Base-by-base conservation (phyloP, 1,139 yeast species). In the Arxiozyma slooffiae region DNA sequence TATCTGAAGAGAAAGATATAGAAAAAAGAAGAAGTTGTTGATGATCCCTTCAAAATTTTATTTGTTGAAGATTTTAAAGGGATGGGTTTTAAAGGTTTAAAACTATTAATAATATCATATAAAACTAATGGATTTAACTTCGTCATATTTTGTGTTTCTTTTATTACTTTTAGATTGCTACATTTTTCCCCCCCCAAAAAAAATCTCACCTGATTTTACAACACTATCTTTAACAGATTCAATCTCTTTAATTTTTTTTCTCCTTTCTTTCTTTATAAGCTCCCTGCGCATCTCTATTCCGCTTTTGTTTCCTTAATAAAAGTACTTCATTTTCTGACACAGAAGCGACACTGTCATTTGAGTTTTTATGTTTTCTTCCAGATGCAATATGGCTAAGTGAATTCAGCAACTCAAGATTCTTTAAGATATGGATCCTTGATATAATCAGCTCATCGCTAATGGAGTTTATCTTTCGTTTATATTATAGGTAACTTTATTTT, bases 201-300 rank as follows among this genome's bases (percentile, higher is more conserved):
- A 70, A 57, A 94, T 72, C 66, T 85, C 89, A 55, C 95, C 71
- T 68, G 71, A 8, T 68, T 75, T 59, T 81, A 85, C 39, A 81
- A 67, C 68, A 58, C n/a, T 94, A 71, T 67, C 87, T 88, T 55
- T 95, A 69, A 69, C 73, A 9, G 68, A 75, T 60, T 81, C 85
- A 45, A 81, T 68, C 57, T 78, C 84, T 24, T 73, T 69, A 5
- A 81, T 79, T 45, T 66, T 61, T 20, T 66, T n/a, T 66, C 5
- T 71, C 69, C 41, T 67, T 61, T 48, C 73, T 61, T 48, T 68
- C 71, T 47, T 72, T 57, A 44, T 89, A 90, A 0, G 97, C 97
- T 51, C 97, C 69, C 70, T 89, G 97, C 2, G 97, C 97, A 24
- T 95, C 96, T 53, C 97, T 74, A 65, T 90, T 90, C 69, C 90